Base-by-base conservation (phyloP, 139 green algal genomes). In the Ettlia oleoabundans region DNA sequence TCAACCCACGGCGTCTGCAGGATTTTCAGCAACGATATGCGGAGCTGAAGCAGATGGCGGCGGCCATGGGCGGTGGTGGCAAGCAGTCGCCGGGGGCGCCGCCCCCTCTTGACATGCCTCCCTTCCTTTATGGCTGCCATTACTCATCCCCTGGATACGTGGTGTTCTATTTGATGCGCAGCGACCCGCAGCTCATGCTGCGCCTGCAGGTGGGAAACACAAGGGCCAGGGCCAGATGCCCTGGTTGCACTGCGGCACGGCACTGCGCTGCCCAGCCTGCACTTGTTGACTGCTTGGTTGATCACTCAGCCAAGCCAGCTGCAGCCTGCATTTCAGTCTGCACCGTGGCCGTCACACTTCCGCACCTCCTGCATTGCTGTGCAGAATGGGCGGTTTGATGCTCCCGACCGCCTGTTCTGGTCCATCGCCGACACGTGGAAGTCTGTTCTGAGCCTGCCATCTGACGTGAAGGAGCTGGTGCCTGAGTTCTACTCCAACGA, bases 111-210 rank as follows among this genome's bases (percentile, higher is more conserved):
- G 73, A 80, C 4, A 75, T 89, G 62, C 91, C 90, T 42, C 91
- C 93, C 63, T 98, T 97, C 84, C 84, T 98, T 85, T 98, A 98
- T 82, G 95, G 96, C 79, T 97, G 92, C 6, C 96, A 99, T 89
- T 99, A 98, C 91, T 97, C 92, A 58, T 95, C 93, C 9, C 96
- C 96, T 0, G 94, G 94, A 22, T 95, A 95, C 74, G 95, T 98
- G 2, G 91, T 98, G 78, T 98, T 96, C 87, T 98, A 93, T 87
- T 89, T 97, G 47, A 87, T 98, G 33, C 90, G 96, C 10, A 86
- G 90, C 38, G 90, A 93, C 9, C 96, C 96, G 19, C 41, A 84
- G 40, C 80, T 87, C 64, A 90, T 94, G 87, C 87, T 96, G 26
- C 62, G 89, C 8, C 63, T 90, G 28, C 74, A 86, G 71, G 81